Percentiles rank a stretch among this genome's conserved stretches.
Evolutionary conservation across 208 protist species (phyloP).

Genomic region (Trypanosomatidae sp.): DNA sequence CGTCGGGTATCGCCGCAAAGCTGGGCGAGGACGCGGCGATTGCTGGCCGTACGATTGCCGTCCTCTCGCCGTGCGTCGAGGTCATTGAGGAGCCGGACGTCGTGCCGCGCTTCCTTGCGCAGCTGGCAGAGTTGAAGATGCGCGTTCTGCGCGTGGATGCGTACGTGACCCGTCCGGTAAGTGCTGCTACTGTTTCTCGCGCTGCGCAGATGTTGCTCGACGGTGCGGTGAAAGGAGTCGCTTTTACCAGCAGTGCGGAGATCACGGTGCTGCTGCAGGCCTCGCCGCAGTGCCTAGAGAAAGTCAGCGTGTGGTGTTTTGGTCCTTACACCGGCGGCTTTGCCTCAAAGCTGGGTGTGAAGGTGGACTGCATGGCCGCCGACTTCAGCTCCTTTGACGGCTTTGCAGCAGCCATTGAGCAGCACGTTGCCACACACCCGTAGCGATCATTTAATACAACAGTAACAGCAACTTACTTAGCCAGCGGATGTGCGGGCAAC

Average conservation of each 20-base stretch:
- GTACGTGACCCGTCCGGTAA: constrained; percentile 21
- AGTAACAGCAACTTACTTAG: too few species aligned
- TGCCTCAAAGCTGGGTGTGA: constrained; percentile 8
- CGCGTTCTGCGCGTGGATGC: constrained; percentile 16
- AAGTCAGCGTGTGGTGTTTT: constrained; percentile 16
- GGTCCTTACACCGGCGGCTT: constrained; percentile 23
- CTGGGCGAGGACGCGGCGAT: constrained; percentile 1
- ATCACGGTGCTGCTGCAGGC: constrained; percentile 16
- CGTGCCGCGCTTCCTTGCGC: constrained; percentile 15
- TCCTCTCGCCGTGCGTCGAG: constrained; percentile 19
- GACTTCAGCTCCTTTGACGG: constrained; percentile 27
- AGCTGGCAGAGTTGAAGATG: constrained; percentile 15
- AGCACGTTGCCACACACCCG: too few species aligned
- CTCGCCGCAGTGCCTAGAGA: constrained; percentile 11
- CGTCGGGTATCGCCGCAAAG: constrained; percentile 13
- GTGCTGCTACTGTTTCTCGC: constrained; percentile 2
- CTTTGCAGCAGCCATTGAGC: constrained; percentile 20
- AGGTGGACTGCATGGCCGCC: constrained; percentile 7
- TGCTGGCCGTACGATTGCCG: constrained; percentile 15
- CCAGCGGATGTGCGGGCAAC: too few species aligned
- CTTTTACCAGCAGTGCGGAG: constrained; percentile 19
- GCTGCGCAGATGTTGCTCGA: constrained; percentile 1
- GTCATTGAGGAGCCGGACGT: constrained; percentile 20
- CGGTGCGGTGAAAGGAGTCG: constrained; percentile 2
- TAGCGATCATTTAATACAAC: too few species aligned